Base-by-base conservation (phyloP, 2,329 filamentous ascomycete species). In the Trichoderma sp. region DNA sequence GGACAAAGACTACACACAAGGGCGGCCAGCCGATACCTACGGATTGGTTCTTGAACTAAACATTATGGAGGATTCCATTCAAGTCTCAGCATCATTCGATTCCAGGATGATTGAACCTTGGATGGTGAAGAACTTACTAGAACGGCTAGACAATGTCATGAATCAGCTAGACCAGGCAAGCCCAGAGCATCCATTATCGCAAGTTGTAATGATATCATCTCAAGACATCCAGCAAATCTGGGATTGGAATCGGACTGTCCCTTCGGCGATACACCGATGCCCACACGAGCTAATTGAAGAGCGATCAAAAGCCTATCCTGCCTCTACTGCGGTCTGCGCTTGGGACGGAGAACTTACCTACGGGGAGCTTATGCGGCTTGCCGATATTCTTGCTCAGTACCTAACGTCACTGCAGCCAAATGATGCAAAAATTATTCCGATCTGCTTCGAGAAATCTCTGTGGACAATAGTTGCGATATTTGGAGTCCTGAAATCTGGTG, bases 11-110 rank as follows among this genome's bases (percentile, higher is more conserved):
- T 14, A 24, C 45, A 53, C 18, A n/a, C 21, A 27, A 35, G 60
- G 33, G 27, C 45, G 16, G 8, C 21, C 29, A 29, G n/a, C 33
- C 24, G 67, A 66, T 21, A 74, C 63, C 8, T 76, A 76, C 35
- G 71, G 64, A 8, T 16, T 76, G 3, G 21, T 64, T 7, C 71
- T 76, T 11, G 59, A 74, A 38, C 33, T 60, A 12, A 33, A 24
- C 5, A 24, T 68, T 5, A 63, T 69, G 21, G 12, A n/a, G 5
- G 50, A 27, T 6, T 14, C 33, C 7, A 35, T 68, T 21, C 56
- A 24, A 27, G 27, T 76, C 12, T 63, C n/a, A 14, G 75, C 69
- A n/a, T 8, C 35, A 3, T 76, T 68, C 16, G 63, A 76, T 41
- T 53, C 68, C 3, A 62, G 41, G 18, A 56, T 67, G 3, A 56